These are phyloP conservation scores for Fusarium subtropicale DNA, from an alignment of 2,329 filamentous ascomycete species.

Conservation along the genomic window DNA sequence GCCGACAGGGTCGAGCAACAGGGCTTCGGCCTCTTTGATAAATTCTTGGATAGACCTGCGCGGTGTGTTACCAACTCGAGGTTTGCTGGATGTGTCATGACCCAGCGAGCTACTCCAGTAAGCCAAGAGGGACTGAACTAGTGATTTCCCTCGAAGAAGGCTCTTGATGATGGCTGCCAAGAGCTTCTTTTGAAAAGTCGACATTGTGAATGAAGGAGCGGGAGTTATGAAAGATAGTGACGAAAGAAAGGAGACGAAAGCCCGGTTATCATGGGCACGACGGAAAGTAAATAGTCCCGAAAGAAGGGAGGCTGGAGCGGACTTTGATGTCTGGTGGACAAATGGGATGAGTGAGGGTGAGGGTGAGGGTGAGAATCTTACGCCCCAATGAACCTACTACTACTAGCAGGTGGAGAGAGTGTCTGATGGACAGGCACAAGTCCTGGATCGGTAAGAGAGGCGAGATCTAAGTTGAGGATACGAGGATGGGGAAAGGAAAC, in stretches of 20 bases:
- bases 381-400: constrained; percentile 38
- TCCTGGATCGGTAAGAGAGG: constrained; percentile 33
- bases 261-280: constrained; percentile 37
- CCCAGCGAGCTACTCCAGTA: constrained; percentile 62
- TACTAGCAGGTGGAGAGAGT: constrained; percentile 34
- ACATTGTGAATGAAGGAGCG: constrained; percentile 68
- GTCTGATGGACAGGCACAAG: constrained; percentile 40
- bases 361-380: constrained; percentile 41
- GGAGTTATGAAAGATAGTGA: constrained; percentile 51
- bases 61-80: constrained; percentile 34
- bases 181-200: constrained; percentile 65
- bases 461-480: constrained; percentile 32
- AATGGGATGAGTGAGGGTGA: constrained; percentile 29
- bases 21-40: constrained; percentile 65
- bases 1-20: constrained; percentile 62
- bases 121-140: constrained; percentile 67
- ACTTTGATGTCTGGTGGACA: constrained; percentile 17
- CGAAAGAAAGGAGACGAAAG: constrained; percentile 11
- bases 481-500: constrained; percentile 23
- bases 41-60: constrained; percentile 61
- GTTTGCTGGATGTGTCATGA: constrained; percentile 47
- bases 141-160: constrained; percentile 68
- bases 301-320: background rate
- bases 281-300: constrained; percentile 44
- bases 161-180: constrained; percentile 67